Evolutionary conservation across 768 basidiomycete species (phyloP), one percentile per base, ranked within the genome.

Genomic region (Suillus lakei): DNA sequence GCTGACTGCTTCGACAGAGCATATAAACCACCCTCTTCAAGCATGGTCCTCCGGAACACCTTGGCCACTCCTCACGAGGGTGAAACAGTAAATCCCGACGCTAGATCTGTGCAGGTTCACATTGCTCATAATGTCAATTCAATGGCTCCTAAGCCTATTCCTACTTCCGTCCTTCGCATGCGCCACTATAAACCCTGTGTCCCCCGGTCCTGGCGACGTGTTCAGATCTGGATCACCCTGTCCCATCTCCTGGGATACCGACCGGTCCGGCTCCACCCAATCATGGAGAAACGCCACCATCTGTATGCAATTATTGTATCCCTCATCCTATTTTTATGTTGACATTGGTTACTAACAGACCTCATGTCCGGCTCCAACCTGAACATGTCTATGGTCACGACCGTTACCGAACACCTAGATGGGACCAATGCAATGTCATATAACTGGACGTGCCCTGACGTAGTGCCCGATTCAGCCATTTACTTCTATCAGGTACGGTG

Each of bases 291-390:
- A 80, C 62, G 65, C 80, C 39, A 69, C 79, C 15, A 79, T 81
- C n/a, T 69, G 81, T 81, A 61, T 28, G 78, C 30, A 56, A 18
- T 36, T 38, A 4, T 16, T 18, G 7, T 18, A 28, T 34, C 44
- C 21, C 3, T 34, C 51, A 30, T 64, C 53, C 30, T 39, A 38
- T 41, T 30, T 32, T 16, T 26, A 18, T 32, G 18, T 36, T 34
- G 7, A 30, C 38, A 28, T 48, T 48, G 23, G 21, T n/a, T 36
- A 21, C 13, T 30, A 23, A 15, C 55, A 79, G 81, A 73, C 43
- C 68, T 81, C 53, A 81, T 82, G 81, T 76, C 78, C 4, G 80
- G 81, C 23, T 74, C 80, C 1, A 79, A 81, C 65, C 51, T 68
- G 54, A 73, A 78, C 67, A 80, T 79, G 79, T 68, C 72, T 9